phyloP scores from a whole-genome alignment of 805 yeast species.

The Saccharomycopsis olivae region DNA sequence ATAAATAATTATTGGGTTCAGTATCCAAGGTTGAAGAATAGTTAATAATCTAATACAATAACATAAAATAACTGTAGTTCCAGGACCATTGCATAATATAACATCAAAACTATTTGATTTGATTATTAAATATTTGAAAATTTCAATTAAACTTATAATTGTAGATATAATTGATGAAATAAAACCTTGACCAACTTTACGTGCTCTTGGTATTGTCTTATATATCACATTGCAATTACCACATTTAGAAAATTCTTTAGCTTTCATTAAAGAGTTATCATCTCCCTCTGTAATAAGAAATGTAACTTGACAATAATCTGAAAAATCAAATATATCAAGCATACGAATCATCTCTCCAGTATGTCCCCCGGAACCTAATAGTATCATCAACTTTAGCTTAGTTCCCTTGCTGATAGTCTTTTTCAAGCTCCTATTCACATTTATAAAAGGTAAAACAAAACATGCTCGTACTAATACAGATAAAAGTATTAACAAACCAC shows the following conservation, averaged over 20 bases:
- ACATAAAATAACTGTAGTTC: conserved; percentile 64
- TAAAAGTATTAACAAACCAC: too few species aligned
- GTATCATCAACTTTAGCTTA: conserved; percentile 48
- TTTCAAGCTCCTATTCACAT: too few species aligned
- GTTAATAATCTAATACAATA: conserved; percentile 36
- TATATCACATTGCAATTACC: conserved; percentile 22
- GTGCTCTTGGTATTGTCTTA: conserved; percentile 41
- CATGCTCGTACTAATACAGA: too few species aligned
- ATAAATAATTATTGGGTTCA: conserved; percentile 57
- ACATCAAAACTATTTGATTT: conserved; percentile 27
- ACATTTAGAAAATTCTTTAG: conserved; percentile 18
- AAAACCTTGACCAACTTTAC: conserved; percentile 48
- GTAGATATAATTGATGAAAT: conserved; percentile 38
- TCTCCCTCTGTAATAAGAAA: conserved; percentile 34
- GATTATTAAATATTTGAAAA: too few species aligned
- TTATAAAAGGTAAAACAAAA: too few species aligned
- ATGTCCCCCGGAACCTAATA: conserved; percentile 95
- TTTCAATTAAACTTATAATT: conserved; percentile 24
- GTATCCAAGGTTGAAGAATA: conserved; percentile 29
- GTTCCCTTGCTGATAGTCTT: too few species aligned
- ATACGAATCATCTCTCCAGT: conserved; percentile 91
- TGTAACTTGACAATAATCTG: conserved; percentile 12
- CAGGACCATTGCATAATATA: conserved; percentile 69
- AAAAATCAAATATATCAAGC: conserved; percentile 29
- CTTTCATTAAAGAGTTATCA: conserved; percentile 32